phyloP scores from a whole-genome alignment of 352 stramenopile genomes.

The Globisporangium acanthophoron region DNA sequence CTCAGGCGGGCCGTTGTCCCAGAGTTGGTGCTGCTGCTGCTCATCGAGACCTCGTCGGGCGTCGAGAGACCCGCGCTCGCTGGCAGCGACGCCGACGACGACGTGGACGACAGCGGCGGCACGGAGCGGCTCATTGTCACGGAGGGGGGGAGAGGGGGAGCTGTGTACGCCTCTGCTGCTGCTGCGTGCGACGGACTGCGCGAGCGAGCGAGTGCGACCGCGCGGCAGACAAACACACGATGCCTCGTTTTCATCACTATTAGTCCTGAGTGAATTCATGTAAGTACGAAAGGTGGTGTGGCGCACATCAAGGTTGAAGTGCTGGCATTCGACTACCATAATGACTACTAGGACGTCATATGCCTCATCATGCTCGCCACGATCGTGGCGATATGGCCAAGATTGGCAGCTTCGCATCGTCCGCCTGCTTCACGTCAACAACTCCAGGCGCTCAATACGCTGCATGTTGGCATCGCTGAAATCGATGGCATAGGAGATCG shows the following conservation, averaged over 20 bases:
- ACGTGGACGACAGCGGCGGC: constrained; percentile 21
- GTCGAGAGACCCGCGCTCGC: constrained; percentile 14
- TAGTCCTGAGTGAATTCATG: background rate
- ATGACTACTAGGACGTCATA: no score
- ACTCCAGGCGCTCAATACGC: no score
- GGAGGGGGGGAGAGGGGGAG: background rate
- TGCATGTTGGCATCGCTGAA: no score
- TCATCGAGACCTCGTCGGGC: constrained; percentile 14
- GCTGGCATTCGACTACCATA: no score
- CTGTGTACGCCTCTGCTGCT: background rate
- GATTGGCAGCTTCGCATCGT: no score
- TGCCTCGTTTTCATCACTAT: no score
- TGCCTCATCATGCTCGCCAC: no score
- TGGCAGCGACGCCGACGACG: constrained; percentile 32
- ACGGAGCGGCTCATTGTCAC: constrained; percentile 7
- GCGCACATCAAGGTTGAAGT: background rate
- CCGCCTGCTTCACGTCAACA: no score
- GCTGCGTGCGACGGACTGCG: background rate
- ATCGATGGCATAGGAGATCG: no score
- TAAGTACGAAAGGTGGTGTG: background rate
- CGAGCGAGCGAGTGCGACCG: background rate
- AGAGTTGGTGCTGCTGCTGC: constrained; percentile 12
- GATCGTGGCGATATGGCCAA: no score
- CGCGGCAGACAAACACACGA: background rate
- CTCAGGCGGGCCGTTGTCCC: constrained; percentile 28